These are phyloP conservation scores for Musa schizocarpa DNA, from an alignment of 176 grass and related monocot genomes.

Conservation along the genomic window DNA sequence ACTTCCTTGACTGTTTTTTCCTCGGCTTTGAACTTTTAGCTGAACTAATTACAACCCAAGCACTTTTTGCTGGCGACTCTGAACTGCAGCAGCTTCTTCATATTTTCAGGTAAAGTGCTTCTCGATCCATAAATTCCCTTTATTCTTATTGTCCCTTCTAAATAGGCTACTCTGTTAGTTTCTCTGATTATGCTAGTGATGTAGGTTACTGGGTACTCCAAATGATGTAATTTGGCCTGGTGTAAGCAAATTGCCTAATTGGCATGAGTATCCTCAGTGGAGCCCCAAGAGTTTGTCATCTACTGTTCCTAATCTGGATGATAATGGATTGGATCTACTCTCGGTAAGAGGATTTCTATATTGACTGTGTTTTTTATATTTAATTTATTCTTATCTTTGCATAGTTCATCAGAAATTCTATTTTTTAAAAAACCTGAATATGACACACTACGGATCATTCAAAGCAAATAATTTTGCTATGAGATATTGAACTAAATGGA, in stretches of 20 bases:
- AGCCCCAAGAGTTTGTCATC: slow-evolving; percentile 38
- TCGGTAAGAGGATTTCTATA: slow-evolving; percentile 28
- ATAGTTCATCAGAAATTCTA: background rate
- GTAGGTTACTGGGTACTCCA: slow-evolving; percentile 81
- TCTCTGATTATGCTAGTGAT: background rate
- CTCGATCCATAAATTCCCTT: background rate
- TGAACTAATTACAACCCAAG: slow-evolving; percentile 60
- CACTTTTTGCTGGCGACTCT: slow-evolving; percentile 74
- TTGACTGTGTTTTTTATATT: background rate
- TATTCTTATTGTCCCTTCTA: too few relatives aligned
- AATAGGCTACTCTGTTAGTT: too few relatives aligned
- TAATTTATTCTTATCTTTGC: background rate
- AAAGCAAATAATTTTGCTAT: too few relatives aligned
- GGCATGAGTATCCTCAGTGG: slow-evolving; percentile 95
- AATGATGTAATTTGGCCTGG: slow-evolving; percentile 88
- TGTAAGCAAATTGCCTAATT: slow-evolving; percentile 64
- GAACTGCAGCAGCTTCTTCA: slow-evolving; percentile 92
- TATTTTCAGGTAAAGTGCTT: slow-evolving; percentile 69
- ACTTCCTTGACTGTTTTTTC: background rate
- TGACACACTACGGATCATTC: too few relatives aligned
- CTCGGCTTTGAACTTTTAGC: slow-evolving; percentile 37
- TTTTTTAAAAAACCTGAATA: too few relatives aligned
- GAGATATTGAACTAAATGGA: too few relatives aligned
- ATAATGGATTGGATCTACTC: slow-evolving; percentile 63
- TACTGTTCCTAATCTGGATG: slow-evolving; percentile 45